Evolutionary conservation across 768 basidiomycete species (phyloP), one percentile per base, ranked within the genome.

Genomic region (Tremella fuciformis): DNA sequence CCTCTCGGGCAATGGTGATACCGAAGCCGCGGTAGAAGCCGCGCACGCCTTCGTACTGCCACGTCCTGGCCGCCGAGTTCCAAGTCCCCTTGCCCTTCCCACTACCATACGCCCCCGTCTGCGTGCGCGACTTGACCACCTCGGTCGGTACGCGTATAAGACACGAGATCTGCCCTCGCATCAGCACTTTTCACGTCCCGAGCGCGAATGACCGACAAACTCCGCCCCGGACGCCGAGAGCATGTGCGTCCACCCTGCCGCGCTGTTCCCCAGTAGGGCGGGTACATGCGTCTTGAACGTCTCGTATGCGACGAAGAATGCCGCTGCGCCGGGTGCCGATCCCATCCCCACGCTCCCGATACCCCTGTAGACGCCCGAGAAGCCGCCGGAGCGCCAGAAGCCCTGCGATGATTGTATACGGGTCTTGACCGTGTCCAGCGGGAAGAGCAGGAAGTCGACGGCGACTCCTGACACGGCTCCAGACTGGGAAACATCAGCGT

Each of bases 391-490:
- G 25, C 80, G 79, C 46, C 84, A 74, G 76, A 99, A 97, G 16
- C 94, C 96, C 69, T 89, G 86, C 2, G 85, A 75, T 6, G 91
- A 88, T 70, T 99, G 94, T 34, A 96, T 82, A 49, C 94, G 86
- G 39, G 96, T 98, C 79, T 99, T 99, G 74, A 98, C 78, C 0
- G 94, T 96, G 79, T 99, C 94, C 57, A 99, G 85, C 1, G 94
- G 94, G 76, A 91, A 99, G 80, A 99, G 93, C 19, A 96, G 83
- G 46, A 97, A 83, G 78, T 99, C 94, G 16, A 97, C 94, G 1
- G 91, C 83, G 8, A 90, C 88, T 24, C 94, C 94, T 29, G 96
- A 91, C n/a, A 86, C 76, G 19, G 88, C 93, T 22, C 94, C 91
- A 42, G 89, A 87, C 88, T 91, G 38, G 16, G 49, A n/a, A n/a